These are phyloP conservation scores for Aspergillus sparsus DNA, from an alignment of 495 filamentous ascomycete species.

Conservation along the genomic window DNA sequence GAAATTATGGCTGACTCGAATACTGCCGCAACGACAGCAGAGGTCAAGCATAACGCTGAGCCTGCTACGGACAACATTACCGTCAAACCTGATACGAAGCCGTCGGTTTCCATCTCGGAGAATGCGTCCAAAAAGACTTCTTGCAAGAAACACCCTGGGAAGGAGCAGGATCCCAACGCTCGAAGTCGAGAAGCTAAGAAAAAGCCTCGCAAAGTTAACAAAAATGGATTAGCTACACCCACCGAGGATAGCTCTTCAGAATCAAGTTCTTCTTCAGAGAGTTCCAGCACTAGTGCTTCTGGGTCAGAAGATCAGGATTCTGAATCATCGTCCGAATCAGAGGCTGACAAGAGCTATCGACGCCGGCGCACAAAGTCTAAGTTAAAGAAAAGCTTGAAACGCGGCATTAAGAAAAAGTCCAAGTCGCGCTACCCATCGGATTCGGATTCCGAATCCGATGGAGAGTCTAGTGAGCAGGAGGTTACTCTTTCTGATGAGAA, in stretches of 20 bases:
- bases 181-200: constrained; percentile 34
- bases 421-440: constrained; percentile 37
- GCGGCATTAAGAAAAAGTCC: constrained; percentile 45
- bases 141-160: constrained; percentile 44
- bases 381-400: constrained; percentile 44
- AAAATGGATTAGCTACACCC: constrained; percentile 29
- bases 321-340: constrained; percentile 38
- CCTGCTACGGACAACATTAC: constrained; percentile 29
- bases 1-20: constrained; percentile 34
- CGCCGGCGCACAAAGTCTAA: constrained; percentile 48
- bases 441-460: constrained; percentile 36
- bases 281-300: constrained; percentile 27
- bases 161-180: constrained; percentile 27
- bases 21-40: constrained; percentile 19
- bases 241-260: constrained; percentile 31
- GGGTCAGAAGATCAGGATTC: constrained; percentile 31
- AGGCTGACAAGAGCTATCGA: constrained; percentile 33
- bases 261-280: constrained; percentile 25
- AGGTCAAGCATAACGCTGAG: constrained; percentile 36
- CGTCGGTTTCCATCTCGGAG: constrained; percentile 26
- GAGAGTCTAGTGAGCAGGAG: constrained; percentile 31
- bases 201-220: constrained; percentile 32
- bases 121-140: constrained; percentile 29
- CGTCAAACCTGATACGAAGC: constrained; percentile 34
- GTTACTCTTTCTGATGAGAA: constrained; percentile 38